phyloP scores from a whole-genome alignment of 106 monocot species.

The Dendrobium catenatum region DNA sequence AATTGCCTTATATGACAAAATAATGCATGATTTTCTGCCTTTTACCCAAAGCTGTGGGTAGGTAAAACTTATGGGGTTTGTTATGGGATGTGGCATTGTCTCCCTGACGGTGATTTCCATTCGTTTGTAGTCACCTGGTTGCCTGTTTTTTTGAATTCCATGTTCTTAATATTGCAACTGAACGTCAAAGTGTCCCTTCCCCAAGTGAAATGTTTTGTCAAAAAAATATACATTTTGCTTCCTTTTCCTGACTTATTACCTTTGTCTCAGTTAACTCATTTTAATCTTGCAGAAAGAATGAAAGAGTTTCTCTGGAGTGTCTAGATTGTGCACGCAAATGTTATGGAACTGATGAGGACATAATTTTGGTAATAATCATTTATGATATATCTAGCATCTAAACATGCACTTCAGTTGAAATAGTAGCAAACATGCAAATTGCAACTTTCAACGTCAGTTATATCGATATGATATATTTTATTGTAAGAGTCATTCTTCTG shows the following conservation, averaged over 20 bases:
- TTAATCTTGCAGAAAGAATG: constrained; percentile 31
- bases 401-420: background rate
- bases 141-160: background rate
- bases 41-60: background rate
- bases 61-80: background rate
- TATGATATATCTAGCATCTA: background rate
- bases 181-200: background rate
- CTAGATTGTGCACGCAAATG: constrained; percentile 58
- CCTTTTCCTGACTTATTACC: background rate
- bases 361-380: constrained; percentile 43
- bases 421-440: background rate
- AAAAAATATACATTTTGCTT: background rate
- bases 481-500: background rate
- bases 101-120: background rate
- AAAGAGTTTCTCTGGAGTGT: constrained; percentile 39
- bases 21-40: background rate
- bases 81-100: background rate
- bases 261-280: background rate
- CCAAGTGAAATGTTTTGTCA: background rate
- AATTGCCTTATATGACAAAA: background rate
- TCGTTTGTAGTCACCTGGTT: background rate
- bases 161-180: background rate
- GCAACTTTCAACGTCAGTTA: background rate
- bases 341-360: constrained; percentile 60
- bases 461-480: background rate